Conservation (phyloP, 208 protist genomes). For the Crithidia bombi region DNA sequence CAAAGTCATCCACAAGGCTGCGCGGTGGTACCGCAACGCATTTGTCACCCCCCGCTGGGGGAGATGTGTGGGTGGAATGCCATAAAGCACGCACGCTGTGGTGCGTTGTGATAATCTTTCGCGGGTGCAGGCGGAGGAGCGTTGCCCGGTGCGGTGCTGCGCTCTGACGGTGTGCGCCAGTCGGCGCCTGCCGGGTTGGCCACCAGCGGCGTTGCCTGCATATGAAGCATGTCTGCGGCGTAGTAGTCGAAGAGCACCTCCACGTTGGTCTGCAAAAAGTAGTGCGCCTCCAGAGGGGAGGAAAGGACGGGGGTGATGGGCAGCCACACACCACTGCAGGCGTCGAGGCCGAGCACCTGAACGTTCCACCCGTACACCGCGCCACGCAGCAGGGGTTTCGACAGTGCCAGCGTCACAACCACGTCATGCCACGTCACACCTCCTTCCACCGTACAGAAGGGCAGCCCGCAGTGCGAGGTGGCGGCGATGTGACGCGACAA, state of each 20-base stretch:
- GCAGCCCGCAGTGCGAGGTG: conserved; percentile 9
- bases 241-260: conserved; percentile 40
- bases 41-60: background rate
- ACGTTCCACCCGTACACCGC: conserved; percentile 23
- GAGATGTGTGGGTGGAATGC: background rate
- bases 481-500: conserved; percentile 20
- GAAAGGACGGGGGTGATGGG: conserved; percentile 33
- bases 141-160: conserved; percentile 1
- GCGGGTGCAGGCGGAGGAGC: conserved; percentile 16
- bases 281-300: conserved; percentile 26
- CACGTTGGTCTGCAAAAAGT: conserved; percentile 37
- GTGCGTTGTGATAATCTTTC: conserved; percentile 10
- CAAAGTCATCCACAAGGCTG: conserved; percentile 21
- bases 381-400: background rate
- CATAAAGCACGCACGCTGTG: background rate
- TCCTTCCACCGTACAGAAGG: conserved; percentile 20
- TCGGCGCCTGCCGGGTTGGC: conserved; percentile 1
- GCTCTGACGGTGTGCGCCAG: conserved; percentile 26
- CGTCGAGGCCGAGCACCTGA: conserved; percentile 30
- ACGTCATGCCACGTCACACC: conserved; percentile 35
- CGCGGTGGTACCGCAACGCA: conserved; percentile 3
- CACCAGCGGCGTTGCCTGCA: conserved; percentile 18
- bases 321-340: conserved; percentile 14
- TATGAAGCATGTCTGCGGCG: conserved; percentile 12
- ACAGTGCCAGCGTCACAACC: conserved; percentile 16